Conservation (phyloP, 768 basidiomycete species). For the Phlebiopsis gigantea region DNA sequence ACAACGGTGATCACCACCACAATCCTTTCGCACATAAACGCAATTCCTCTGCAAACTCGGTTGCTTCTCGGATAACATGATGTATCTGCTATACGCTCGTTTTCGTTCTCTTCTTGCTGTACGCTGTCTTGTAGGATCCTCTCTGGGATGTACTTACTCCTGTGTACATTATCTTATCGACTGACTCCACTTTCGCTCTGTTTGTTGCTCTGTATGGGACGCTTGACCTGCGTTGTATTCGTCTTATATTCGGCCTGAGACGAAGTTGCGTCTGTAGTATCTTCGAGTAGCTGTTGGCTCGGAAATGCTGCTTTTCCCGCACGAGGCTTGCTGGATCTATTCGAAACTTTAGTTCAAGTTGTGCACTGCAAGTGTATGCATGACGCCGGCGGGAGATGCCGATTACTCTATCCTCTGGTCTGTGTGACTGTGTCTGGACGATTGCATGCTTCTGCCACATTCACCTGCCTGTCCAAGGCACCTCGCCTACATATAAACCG, state of each 20-base stretch:
- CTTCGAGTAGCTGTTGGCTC: background rate
- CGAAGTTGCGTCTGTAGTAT: background rate
- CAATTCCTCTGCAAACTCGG: constrained; percentile 31
- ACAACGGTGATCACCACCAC: constrained; percentile 27
- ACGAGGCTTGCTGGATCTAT: background rate
- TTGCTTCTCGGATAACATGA: constrained; percentile 11
- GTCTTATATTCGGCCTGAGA: background rate
- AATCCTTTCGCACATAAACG: constrained; percentile 32
- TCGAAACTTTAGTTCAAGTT: background rate
- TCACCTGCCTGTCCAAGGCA: background rate
- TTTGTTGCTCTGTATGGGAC: constrained; percentile 5
- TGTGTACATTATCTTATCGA: constrained; percentile 3
- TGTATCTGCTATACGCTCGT: background rate
- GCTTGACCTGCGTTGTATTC: background rate
- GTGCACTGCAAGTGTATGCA: too few species aligned
- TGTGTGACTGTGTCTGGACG: background rate
- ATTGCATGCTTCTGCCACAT: constrained; percentile 1
- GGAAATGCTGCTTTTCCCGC: background rate
- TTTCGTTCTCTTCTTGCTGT: constrained; percentile 2
- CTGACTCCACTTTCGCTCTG: constrained; percentile 5
- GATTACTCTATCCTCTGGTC: constrained; percentile 7
- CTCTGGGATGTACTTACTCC: constrained; percentile 1
- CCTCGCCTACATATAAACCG: constrained; percentile 8
- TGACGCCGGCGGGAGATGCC: constrained; percentile 8
- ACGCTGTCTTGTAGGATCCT: constrained; percentile 2